Base-by-base conservation (phyloP, 169 alveolate genomes). In the Condylostoma magnum region DNA sequence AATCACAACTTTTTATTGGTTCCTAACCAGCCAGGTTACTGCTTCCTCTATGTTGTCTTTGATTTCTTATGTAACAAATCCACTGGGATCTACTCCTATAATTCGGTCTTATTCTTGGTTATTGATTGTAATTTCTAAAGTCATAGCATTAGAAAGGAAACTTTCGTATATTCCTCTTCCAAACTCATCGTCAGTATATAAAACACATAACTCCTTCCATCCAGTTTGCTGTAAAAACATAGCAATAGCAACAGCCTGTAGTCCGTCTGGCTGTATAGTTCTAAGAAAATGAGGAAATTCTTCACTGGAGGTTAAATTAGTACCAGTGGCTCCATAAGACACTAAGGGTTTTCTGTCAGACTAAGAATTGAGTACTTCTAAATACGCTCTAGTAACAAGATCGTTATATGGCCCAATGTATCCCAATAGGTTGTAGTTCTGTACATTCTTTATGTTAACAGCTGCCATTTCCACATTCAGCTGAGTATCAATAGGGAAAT, bases 181-280 rank as follows among this genome's bases (percentile, higher is more conserved):
- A 44, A 20, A 63, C 3, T 63, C 73, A 28, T 63, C 73, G 2
- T n/a, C n/a, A 63, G 73, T 63, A 46, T 63, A 63, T 43, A 63
- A 43, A 12, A 63, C 54, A 3, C 57, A 22, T n/a, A 63, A 27
- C 22, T 43, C 30, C 4, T 63, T 44, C 57, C 57, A 63, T 63
- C 30, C 27, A n/a, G n/a, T 5, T 6, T 25, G 57, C 6, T 41
- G 58, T 22, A 63, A 18, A 20, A 41, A 46, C 10, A 63, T 27
- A 41, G 73, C 44, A 2, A 63, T 6, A 3, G 73, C 73, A 6
- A 33, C 58, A 0, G 57, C 54, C 30, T 63, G 44, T 10, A 63
- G 56, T 28, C 36, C 57, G 30, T 63, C 58, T 22, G 73, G 57
- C 33, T 63, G 56, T n/a, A 63, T 44, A 18, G 44, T 38, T 20